phyloP scores from a whole-genome alignment of 192 early-diverging fungal species.

The Coemansia sp. region DNA sequence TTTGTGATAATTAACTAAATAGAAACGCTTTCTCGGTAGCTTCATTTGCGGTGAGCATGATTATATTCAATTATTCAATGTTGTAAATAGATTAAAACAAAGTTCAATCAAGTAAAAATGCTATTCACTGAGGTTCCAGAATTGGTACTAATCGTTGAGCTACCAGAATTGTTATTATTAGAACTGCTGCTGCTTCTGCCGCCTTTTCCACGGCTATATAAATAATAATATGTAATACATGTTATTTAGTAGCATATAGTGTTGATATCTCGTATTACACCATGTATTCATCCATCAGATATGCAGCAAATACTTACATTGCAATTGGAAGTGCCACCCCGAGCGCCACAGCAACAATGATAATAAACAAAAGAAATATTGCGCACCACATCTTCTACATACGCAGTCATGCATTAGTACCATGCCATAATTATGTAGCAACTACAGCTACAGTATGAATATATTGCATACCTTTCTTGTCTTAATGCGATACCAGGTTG shows the following conservation, averaged over 20 bases:
- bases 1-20: conserved; percentile 4
- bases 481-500: conserved; percentile 40
- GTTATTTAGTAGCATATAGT: background rate
- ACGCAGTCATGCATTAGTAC: background rate
- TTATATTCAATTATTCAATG: too few relatives aligned
- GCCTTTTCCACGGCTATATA: conserved; percentile 11
- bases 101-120: too few relatives aligned
- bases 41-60: too few relatives aligned
- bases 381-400: conserved; percentile 52
- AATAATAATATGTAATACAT: background rate
- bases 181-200: conserved; percentile 6
- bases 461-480: conserved; percentile 36
- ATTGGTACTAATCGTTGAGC: background rate
- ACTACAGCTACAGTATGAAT: background rate
- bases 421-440: background rate
- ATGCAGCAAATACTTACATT: conserved; percentile 35
- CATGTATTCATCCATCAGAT: background rate
- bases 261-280: background rate
- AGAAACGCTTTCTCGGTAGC: too few relatives aligned
- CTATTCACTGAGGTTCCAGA: too few relatives aligned
- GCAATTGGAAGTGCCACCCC: conserved; percentile 40
- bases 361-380: conserved; percentile 28
- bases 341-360: conserved; percentile 39
- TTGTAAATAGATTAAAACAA: too few relatives aligned
- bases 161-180: background rate